Conservation (phyloP, 306 rosid species). For the Senna tora region DNA sequence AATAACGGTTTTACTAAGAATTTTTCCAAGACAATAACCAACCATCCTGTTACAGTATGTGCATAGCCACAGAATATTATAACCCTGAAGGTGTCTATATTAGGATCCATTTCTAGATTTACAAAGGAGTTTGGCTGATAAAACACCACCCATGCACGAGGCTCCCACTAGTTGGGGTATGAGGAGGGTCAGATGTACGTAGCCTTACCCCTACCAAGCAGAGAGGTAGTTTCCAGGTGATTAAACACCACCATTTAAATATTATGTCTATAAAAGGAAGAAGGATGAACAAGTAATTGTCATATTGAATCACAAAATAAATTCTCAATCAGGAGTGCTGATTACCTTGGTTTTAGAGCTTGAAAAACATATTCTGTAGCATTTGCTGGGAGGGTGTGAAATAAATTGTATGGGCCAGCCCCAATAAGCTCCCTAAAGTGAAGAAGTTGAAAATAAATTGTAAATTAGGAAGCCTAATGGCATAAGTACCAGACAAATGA, state of each 20-base stretch:
- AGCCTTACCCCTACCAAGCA: no score
- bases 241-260: no score
- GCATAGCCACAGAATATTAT: neutral
- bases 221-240: no score
- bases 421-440: slow-evolving; percentile 50
- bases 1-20: neutral
- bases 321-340: slow-evolving; percentile 15
- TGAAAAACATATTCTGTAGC: slow-evolving; percentile 69
- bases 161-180: no score
- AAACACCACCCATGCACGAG: neutral
- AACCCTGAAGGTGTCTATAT: neutral
- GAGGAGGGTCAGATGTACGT: no score
- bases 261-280: neutral
- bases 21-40: neutral
- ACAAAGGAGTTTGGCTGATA: neutral
- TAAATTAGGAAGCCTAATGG: slow-evolving; percentile 22
- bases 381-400: slow-evolving; percentile 62
- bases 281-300: slow-evolving; percentile 16
- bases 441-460: slow-evolving; percentile 1
- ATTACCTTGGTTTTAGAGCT: slow-evolving; percentile 77
- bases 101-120: neutral
- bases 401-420: slow-evolving; percentile 47
- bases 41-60: neutral
- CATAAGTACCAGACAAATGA: slow-evolving; percentile 15
- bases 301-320: slow-evolving; percentile 10